Evolutionary conservation across 1,139 yeast genomes (phyloP), one percentile per base, ranked within the genome.

Genomic region (Lodderomyces orthopsilosis): DNA sequence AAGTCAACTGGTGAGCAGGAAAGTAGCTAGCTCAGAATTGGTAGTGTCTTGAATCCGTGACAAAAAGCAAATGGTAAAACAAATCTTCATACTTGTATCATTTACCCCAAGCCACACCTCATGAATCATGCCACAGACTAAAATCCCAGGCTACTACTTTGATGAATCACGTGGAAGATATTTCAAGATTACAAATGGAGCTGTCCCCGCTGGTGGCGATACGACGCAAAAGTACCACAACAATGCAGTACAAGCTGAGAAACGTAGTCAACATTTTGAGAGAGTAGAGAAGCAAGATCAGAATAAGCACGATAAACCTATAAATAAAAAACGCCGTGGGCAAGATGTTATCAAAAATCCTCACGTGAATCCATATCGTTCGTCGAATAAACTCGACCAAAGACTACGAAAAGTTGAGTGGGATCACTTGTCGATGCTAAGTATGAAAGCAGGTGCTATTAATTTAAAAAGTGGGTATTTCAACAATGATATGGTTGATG

Each of bases 131-230:
- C 39, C 52, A 35, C 44, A 41, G 10, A 14, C 33, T 19, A 55
- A 59, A 33, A 59, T 75, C 30, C 81, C 81, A 3, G 81, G 81
- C 2, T 74, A 63, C 45, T 70, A 70, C 52, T 77, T 54, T 52
- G 82, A 77, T 53, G 64, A 59, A 35, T 65, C 54, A 36, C 64
- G 62, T 42, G 65, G 63, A 18, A 61, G 70, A 44, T 77, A 77
- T 53, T 77, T 77, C 59, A 73, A 70, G 43, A 62, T 75, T 12
- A 56, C 59, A 39, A 74, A 66, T 46, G 78, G 78, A 1, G 61
- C 63, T 32, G 28, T 56, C 45, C 40, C 45, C 18, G 19, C 28
- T 27, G 10, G 22, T 8, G 18, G 12, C 3, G 27, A 17, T 32
- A 30, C 56, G 5, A 13, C 38, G 22, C 34, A 37, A 15, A 51